These are phyloP conservation scores for Ophiostoma ips DNA, from an alignment of 2,329 filamentous ascomycete species.

Conservation along the genomic window DNA sequence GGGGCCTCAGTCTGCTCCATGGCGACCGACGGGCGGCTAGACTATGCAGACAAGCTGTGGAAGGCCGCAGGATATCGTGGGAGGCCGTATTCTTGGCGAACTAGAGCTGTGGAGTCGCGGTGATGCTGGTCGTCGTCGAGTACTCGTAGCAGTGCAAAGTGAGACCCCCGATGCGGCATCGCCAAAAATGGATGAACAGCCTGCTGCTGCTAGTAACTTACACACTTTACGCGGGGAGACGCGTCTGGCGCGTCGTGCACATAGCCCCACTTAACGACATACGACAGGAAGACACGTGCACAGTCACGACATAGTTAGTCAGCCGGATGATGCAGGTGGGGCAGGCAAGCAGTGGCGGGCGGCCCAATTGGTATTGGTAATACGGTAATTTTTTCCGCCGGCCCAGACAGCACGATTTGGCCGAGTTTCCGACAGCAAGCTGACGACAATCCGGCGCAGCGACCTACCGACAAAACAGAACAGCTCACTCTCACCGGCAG, in stretches of 20 bases:
- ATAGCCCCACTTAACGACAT: background rate
- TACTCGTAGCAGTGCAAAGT: too few relatives aligned
- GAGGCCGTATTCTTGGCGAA: too few relatives aligned
- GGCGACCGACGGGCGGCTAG: too few relatives aligned
- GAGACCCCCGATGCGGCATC: too few relatives aligned
- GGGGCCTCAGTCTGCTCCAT: slow-evolving; percentile 41
- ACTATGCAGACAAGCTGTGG: too few relatives aligned
- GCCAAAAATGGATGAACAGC: background rate
- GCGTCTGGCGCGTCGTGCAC: slow-evolving; percentile 7
- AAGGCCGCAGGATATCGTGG: too few relatives aligned
- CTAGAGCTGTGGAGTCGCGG: too few relatives aligned
- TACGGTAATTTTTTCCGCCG: slow-evolving; percentile 8
- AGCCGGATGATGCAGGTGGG: slow-evolving; percentile 1
- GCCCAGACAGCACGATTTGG: slow-evolving; percentile 2
- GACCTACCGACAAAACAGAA: background rate
- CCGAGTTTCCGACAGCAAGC: slow-evolving; percentile 1
- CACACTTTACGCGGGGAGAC: slow-evolving; percentile 6
- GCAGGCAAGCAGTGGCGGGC: slow-evolving; percentile 1
- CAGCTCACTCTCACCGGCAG: background rate
- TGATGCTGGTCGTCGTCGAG: too few relatives aligned
- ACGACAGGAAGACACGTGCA: background rate
- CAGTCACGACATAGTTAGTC: slow-evolving; percentile 4
- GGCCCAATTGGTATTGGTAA: slow-evolving; percentile 4
- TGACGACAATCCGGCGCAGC: slow-evolving; percentile 2
- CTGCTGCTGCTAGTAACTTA: too few relatives aligned